Evolutionary conservation across 1,284 basidiomycete species (phyloP), one percentile per base, ranked within the genome.

Genomic region (Tylopilus sp.): DNA sequence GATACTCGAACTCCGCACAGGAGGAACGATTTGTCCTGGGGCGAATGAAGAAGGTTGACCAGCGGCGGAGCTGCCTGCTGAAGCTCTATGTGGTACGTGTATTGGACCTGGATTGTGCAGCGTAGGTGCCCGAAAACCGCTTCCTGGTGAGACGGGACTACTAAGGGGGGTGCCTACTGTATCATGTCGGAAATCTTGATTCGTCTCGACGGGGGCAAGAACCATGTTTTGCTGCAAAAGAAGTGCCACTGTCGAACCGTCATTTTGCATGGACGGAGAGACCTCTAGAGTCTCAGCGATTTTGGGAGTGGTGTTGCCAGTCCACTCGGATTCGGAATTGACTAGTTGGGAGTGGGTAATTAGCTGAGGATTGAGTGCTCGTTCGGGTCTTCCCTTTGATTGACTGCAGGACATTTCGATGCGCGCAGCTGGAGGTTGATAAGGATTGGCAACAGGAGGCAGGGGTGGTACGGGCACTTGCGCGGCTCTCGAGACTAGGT

Each of bases 391-490:
- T 37, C 53, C 54, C 28, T 51, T 51, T 16, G 37, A 46, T 30
- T 38, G 28, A 35, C 33, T 35, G 23, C 28, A 48, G 18, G 44
- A 38, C 10, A 23, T 21, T 31, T 31, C 44, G 1, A 41, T 13
- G 28, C 12, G 39, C 1, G 41, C 35, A 7, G 19, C 15, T 35
- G 47, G 49, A 19, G 44, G 41, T 29, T 57, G 58, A 43, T 59
- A 63, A 33, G 47, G 44, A 19, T 48, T 56, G 23, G 46, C 49
- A 28, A 69, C 51, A 8, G 74, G 61, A n/a, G 83, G 81, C 44
- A 84, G 55, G 4, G 82, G 81, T 6, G 84, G 82, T 8, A 80
- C 76, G 34, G 78, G 75, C 53, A 76, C 74, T 60, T 81, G 82
- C 10, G 79, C 75, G n/a, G 72, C 69, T 13, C 77, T 78, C 30